Base-by-base conservation (phyloP, 2,329 filamentous ascomycete species). In the Ceratocystis smalleyi region DNA sequence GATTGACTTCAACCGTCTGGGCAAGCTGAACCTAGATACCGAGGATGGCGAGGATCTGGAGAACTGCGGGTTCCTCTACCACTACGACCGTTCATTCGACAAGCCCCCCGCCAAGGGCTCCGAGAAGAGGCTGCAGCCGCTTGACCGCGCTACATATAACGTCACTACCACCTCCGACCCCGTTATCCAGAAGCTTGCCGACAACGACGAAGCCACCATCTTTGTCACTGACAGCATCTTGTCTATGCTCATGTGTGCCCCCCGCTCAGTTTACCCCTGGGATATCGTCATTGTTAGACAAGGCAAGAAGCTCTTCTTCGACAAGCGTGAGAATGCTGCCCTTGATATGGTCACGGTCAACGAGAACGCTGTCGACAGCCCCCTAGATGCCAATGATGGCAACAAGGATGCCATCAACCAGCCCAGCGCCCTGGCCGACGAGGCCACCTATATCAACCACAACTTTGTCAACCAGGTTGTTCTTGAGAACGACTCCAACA, bases 391-490 rank as follows among this genome's bases (percentile, higher is more conserved):
- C 32, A 86, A 89, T 65, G 92, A 97, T 72, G 89, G 89, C 71
- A 91, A 89, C 79, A 95, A 96, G 78, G 94, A 99, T 74, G 80
- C 83, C 69, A 87, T 99, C 77, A 99, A 99, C 83, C 91, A 91
- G 72, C 94, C 94, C n/a, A 78, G 80, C 64, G 90, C 91, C 63
- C 85, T 99, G 65, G 92, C 95, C 72, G 87, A 96, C 75, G 94
- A 99, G 78, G 94, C 94, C 64, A 99, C 94, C 62, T 95, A 96
- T 80, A 99, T 99, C 83, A 99, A 99, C 84, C 94, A 97, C 83
- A 95, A 97, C 81, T 99, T 99, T 76, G 88, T 90, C 70, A 89
- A 95, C 76, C 94, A 99, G 80, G 90, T 95, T 62, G 91, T 99
- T 69, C 76, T 84, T 70, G 94, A 99, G 79, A 87, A 81, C 70